Evolutionary conservation across 2,329 filamentous ascomycete genomes (phyloP), one percentile per base, ranked within the genome.

Genomic region (Neodidymelliopsis sp.): DNA sequence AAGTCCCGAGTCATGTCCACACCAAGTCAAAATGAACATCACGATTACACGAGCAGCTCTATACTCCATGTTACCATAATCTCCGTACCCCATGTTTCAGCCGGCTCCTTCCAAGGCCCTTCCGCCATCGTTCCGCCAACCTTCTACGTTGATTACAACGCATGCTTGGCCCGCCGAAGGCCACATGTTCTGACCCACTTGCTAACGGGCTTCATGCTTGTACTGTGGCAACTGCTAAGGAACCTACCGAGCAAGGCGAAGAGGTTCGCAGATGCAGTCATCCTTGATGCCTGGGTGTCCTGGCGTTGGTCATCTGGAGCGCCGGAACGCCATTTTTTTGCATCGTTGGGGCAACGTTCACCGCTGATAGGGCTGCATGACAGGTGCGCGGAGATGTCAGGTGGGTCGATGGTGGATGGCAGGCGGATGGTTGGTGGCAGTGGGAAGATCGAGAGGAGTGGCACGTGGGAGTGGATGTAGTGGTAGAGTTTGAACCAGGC

Each of bases 1-100:
- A 29, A 30, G 2, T 34, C n/a, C 40, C 40, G 35, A 50, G 34
- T 50, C 39, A 36, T 20, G 7, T 23, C 16, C 11, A 29, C 35
- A 40, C 36, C n/a, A n/a, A 20, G 25, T 30, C 40, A 41, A 16
- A 40, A 41, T 36, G 30, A 28, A 13, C 35, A 45, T 50, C 36
- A 15, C 9, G 35, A 45, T 40, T 36, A 20, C 29, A 40, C 19
- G 24, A 40, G 29, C 9, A 25, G 12, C 38, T 28, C 46, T 28
- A 49, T 38, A 34, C 46, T 49, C 22, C 9, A 43, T 49, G 15
- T 23, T 24, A 40, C 5, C 40, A 16, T 25, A 50, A 50, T 50
- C 36, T 50, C 47, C 47, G 47, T 45, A 50, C 47, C 47, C 47
- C 47, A 50, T 40, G 30, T 34, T 50, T 50, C 35, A 41, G 19